Base-by-base conservation (phyloP, 305 asterid genomes). In the Fraxinus baroniana region DNA sequence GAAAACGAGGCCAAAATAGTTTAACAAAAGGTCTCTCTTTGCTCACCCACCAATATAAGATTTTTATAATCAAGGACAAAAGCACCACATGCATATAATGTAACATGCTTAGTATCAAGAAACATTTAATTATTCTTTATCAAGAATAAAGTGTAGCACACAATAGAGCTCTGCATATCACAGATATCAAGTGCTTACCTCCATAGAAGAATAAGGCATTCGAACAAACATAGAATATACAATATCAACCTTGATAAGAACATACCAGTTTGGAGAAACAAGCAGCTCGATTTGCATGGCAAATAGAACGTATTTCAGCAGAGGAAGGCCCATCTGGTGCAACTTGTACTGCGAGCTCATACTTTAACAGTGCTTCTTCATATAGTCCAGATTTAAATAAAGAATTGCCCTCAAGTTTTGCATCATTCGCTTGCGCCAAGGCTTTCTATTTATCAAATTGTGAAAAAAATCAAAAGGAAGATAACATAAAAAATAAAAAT, bases 211-310 rank as follows among this genome's bases (percentile, higher is more conserved):
- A 37, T 32, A 44, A 78, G 37, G 82, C 17, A 81, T 28, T 26
- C 3, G 71, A 78, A 18, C 77, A 76, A 5, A 8, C 79, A 85
- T 10, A 74, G 22, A 17, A 30, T 17, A 71, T 39, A 17, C 4
- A 32, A n/a, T 3, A 30, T 44, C 55, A 70, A 36, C 30, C 74
- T 76, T n/a, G 68, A 46, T 74, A 80, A 37, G n/a, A 81, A 78
- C 89, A 77, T 91, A 95, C 99, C 97, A 93, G 82, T 82, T 91
- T 94, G 78, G 90, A 93, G 91, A 89, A 93, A 88, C 99, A 95
- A 52, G 97, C 97, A 39, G 94, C 99, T 12, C 96, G 88, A 83
- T 95, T 95, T 18, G 97, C 97, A 86, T 89, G 85, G 88, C 96
- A 94, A 12, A 92, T 87, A 0, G 99, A 92, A 30, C 95, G 90